Evolutionary conservation across 1,139 yeast genomes (phyloP).

Genomic region (Pichia sp.): DNA sequence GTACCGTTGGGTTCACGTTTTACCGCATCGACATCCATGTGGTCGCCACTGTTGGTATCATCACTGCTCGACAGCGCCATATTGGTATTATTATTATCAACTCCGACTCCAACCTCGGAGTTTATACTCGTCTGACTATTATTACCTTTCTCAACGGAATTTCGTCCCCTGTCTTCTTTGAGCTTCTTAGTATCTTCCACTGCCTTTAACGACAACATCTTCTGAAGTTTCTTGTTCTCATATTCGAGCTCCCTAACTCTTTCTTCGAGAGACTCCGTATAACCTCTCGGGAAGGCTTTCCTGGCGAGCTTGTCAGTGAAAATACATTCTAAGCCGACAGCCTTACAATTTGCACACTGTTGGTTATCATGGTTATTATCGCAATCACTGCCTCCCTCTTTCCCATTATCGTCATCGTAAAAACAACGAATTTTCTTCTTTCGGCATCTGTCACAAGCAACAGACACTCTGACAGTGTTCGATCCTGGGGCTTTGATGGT

Average conservation of each 20-base stretch:
- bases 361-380: slow-evolving; percentile 9
- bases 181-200: slow-evolving; percentile 19
- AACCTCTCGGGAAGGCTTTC: slow-evolving; percentile 69
- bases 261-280: slow-evolving; percentile 65
- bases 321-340: slow-evolving; percentile 58
- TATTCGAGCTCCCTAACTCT: slow-evolving; percentile 55
- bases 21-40: background rate
- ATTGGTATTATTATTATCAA: background rate
- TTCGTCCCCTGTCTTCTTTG: slow-evolving; percentile 41
- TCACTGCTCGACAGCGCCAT: background rate
- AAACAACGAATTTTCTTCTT: slow-evolving; percentile 67
- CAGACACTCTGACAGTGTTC: slow-evolving; percentile 55
- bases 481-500: slow-evolving; percentile 61
- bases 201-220: slow-evolving; percentile 55
- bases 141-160: background rate
- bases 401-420: slow-evolving; percentile 39
- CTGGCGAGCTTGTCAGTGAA: slow-evolving; percentile 68
- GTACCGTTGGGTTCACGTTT: background rate
- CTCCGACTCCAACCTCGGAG: background rate
- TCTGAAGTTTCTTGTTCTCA: slow-evolving; percentile 40
- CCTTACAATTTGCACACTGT: slow-evolving; percentile 54
- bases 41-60: background rate
- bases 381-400: slow-evolving; percentile 6
- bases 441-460: slow-evolving; percentile 83
- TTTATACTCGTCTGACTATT: no score